These are phyloP conservation scores for Citrus sp. DNA, from an alignment of 345 rosid species.

Conservation along the genomic window DNA sequence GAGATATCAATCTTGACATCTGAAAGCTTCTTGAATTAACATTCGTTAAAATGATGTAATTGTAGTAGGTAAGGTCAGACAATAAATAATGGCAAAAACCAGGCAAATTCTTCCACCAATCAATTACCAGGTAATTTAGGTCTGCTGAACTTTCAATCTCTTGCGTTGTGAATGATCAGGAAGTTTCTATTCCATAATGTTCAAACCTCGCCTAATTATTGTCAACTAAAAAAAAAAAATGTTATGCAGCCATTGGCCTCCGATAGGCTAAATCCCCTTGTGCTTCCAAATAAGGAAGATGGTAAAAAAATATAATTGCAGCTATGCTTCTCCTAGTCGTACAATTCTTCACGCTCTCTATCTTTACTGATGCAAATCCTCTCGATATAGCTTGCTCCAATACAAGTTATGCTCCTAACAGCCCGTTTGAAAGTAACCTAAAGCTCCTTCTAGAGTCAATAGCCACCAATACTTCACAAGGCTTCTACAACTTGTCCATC, in stretches of 20 bases:
- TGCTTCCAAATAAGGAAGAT: not conserved
- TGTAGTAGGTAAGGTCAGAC: not conserved
- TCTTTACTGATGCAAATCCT: not conserved
- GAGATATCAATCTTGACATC: too few relatives aligned
- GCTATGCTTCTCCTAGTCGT: not conserved
- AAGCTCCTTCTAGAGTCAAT: constrained; percentile 16
- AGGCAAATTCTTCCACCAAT: not conserved
- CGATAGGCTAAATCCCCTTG: not conserved
- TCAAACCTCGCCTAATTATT: not conserved
- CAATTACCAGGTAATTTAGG: not conserved
- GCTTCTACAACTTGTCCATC: constrained; percentile 16
- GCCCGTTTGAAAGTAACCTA: constrained; percentile 18
- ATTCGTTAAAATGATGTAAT: not conserved
- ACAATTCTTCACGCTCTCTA: not conserved
- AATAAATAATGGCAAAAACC: not conserved
- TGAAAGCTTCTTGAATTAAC: not conserved
- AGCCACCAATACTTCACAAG: constrained; percentile 15
- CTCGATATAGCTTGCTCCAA: not conserved
- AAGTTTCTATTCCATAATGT: not conserved
- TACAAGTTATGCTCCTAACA: constrained; percentile 6
- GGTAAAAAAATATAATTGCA: not conserved
- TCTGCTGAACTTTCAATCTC: not conserved
- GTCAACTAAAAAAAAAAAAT: not conserved
- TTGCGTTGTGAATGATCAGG: too few relatives aligned
- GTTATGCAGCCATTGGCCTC: not conserved